phyloP scores from a whole-genome alignment of 2,329 filamentous ascomycete genomes.

The Ceratocystiopsis sp. region DNA sequence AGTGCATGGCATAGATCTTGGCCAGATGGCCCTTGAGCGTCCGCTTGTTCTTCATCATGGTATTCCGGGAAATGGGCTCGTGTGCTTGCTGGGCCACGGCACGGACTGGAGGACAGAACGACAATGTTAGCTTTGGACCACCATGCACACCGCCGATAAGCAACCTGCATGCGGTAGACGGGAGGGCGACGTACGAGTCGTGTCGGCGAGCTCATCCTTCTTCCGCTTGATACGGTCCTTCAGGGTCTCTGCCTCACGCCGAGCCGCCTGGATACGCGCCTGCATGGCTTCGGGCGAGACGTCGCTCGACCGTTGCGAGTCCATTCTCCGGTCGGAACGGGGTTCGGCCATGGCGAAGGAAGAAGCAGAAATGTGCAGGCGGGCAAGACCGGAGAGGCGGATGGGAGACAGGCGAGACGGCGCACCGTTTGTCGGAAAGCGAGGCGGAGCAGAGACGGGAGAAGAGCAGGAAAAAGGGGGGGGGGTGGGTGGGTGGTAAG shows the following conservation, averaged over 20 bases:
- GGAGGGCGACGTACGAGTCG: slow-evolving; percentile 57
- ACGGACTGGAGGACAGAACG: slow-evolving; percentile 44
- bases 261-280: slow-evolving; percentile 77
- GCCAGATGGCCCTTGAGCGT: slow-evolving; percentile 95
- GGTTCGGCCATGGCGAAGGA: not conserved
- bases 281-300: slow-evolving; percentile 69
- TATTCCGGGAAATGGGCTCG: slow-evolving; percentile 77
- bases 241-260: slow-evolving; percentile 91
- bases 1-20: slow-evolving; percentile 99
- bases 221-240: slow-evolving; percentile 99
- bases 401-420: slow-evolving; percentile 1
- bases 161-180: not conserved
- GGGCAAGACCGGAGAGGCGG: slow-evolving; percentile 6
- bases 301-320: slow-evolving; percentile 40
- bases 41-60: slow-evolving; percentile 91
- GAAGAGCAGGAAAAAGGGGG: not conserved
- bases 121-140: too few species aligned
- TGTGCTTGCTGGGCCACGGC: slow-evolving; percentile 84
- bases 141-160: too few species aligned
- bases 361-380: not conserved
- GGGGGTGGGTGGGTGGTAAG: not conserved
- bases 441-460: not conserved
- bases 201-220: slow-evolving; percentile 98
- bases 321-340: slow-evolving; percentile 25
- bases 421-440: not conserved